Evolutionary conservation across 2,329 filamentous ascomycete species (phyloP).

Genomic region (Rhexocercosporidium sp.): DNA sequence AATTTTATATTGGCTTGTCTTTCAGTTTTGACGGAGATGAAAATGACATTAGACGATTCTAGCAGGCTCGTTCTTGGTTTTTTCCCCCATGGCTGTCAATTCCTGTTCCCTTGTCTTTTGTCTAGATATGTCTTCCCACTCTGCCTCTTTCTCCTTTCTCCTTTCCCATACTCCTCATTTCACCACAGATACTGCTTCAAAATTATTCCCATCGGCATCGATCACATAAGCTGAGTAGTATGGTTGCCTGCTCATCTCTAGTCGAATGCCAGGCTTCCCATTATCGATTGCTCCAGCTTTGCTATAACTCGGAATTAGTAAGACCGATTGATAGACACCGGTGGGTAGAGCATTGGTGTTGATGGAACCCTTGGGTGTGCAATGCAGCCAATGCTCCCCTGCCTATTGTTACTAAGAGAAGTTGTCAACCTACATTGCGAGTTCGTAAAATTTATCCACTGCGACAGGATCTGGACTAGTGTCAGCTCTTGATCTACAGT

Average conservation of each 20-base stretch:
- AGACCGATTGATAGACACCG: no score
- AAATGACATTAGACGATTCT: no score
- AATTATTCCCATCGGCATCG: slow-evolving; percentile 30
- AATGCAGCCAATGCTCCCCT: no score
- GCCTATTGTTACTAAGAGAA: no score
- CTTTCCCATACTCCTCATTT: slow-evolving; percentile 15
- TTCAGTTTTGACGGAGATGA: not conserved
- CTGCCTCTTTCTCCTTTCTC: not conserved
- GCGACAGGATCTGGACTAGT: slow-evolving; percentile 12
- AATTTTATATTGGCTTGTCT: not conserved
- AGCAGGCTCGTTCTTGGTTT: not conserved
- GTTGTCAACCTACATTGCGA: slow-evolving; percentile 21
- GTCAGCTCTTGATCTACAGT: not conserved
- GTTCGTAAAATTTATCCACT: slow-evolving; percentile 25
- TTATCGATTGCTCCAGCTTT: slow-evolving; percentile 29
- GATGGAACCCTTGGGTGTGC: no score
- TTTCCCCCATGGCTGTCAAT: no score
- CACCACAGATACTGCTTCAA: slow-evolving; percentile 32
- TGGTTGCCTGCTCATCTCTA: slow-evolving; percentile 27
- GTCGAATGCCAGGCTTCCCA: slow-evolving; percentile 28
- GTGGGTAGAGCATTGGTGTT: no score
- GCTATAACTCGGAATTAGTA: slow-evolving; percentile 11
- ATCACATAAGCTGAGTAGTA: slow-evolving; percentile 30
- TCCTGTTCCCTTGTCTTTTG: not conserved
- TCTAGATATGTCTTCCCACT: not conserved